Evolutionary conservation across 1,284 basidiomycete genomes (phyloP), one percentile per base, ranked within the genome.

Genomic region (Heterobasidion occidentale): DNA sequence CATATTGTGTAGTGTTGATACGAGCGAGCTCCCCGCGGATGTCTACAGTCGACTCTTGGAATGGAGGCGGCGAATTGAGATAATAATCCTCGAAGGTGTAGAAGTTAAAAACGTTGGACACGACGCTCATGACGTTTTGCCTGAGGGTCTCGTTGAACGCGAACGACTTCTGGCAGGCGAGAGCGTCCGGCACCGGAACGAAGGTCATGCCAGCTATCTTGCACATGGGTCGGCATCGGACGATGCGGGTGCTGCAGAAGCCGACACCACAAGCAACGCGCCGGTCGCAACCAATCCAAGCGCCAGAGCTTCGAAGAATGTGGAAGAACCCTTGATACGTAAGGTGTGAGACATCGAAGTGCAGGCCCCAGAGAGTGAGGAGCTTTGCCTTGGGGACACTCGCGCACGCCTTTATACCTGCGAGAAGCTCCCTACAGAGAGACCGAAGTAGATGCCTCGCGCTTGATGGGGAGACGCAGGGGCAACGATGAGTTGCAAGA

Each of bases 51-150:
- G 79, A 80, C 61, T 82, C 80, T 65, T 84, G 77, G 67, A 84
- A 85, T 4, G 82, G 82, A 34, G 78, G 70, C 2, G 80, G 81
- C 4, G 81, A 82, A 27, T 79, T 69, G 56, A 81, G 65, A 63
- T 85, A 84, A 61, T 74, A 84, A 51, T 82, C 76, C 63, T 85
- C 83, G 61, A 84, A 85, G 0, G 83, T 84, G 68, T 73, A 85
- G 62, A 86, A 85, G 65, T 84, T 77, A 58, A 84, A 80, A 42
- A 84, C 81, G 35, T 79, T 70, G 11, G 74, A 74, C 56, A 83
- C 71, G 59, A 74, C 77, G 9, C 71, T 73, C 52, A 83, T 61
- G 38, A 84, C 79, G 65, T 85, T 85, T 65, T 84, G 76, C 27
- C 79, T 74, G 19, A 85, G 68, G 9, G 79, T 83, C 65, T 83